phyloP scores from a whole-genome alignment of 1,139 yeast species.

The Yamadazyma trypodendri region DNA sequence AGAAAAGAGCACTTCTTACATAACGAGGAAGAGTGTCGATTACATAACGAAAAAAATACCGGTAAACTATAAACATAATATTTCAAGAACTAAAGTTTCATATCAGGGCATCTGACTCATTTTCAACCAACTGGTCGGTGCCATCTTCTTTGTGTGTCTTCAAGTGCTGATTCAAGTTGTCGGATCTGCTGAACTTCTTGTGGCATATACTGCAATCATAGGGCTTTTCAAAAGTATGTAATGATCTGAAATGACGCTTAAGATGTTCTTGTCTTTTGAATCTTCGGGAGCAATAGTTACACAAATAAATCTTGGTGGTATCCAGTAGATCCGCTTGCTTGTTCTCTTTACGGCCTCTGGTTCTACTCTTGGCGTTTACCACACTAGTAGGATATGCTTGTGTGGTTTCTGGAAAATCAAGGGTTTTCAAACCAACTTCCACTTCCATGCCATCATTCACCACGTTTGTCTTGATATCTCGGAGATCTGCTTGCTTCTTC shows the following conservation, averaged over 20 bases:
- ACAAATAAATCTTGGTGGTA: conserved; percentile 39
- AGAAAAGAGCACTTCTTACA: too few relatives aligned
- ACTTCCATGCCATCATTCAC: conserved; percentile 35
- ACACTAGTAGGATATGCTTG: conserved; percentile 37
- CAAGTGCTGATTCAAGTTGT: conserved; percentile 73
- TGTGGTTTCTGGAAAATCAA: conserved; percentile 43
- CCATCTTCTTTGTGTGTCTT: conserved; percentile 59
- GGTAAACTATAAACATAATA: neutral
- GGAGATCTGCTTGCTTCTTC: conserved; percentile 21
- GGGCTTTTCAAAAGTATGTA: conserved; percentile 75
- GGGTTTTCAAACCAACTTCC: conserved; percentile 40
- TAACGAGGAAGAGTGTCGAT: too few relatives aligned
- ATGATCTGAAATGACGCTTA: conserved; percentile 71
- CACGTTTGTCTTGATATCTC: conserved; percentile 22
- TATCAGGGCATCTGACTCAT: too few relatives aligned
- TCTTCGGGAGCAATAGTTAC: conserved; percentile 55
- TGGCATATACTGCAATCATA: conserved; percentile 68
- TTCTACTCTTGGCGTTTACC: conserved; percentile 34
- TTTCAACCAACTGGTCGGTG: neutral
- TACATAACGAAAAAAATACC: too few relatives aligned
- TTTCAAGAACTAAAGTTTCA: too few relatives aligned
- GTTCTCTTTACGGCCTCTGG: conserved; percentile 48
- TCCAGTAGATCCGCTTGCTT: conserved; percentile 47
- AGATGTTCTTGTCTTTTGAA: conserved; percentile 80
- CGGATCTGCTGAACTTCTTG: conserved; percentile 73